These are phyloP conservation scores for Basipetospora chlamydospora DNA, from an alignment of 2,329 filamentous ascomycete species.

Conservation along the genomic window DNA sequence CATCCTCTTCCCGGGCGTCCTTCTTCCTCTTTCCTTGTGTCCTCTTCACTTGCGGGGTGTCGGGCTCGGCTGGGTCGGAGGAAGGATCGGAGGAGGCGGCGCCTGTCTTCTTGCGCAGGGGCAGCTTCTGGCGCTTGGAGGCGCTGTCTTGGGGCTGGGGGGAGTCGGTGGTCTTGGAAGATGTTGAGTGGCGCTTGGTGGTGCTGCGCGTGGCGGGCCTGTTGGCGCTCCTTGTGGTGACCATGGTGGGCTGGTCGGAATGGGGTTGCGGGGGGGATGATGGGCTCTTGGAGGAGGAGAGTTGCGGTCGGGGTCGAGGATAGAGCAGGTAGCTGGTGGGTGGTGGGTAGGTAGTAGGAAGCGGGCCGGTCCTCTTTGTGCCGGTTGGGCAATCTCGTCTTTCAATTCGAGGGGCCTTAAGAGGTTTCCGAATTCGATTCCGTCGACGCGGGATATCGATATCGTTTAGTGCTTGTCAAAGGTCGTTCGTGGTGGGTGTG, in stretches of 20 bases:
- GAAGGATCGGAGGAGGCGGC: background rate
- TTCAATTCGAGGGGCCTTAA: too few relatives aligned
- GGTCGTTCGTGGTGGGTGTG: too few relatives aligned
- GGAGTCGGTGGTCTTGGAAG: background rate
- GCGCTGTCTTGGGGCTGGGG: background rate
- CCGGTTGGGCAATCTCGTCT: too few relatives aligned
- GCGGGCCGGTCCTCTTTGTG: too few relatives aligned
- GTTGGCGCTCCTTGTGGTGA: slow-evolving; percentile 9
- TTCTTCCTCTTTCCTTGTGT: slow-evolving; percentile 4
- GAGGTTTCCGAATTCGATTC: too few relatives aligned
- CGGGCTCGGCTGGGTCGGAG: background rate
- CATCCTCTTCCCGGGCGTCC: background rate
- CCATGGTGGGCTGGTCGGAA: slow-evolving; percentile 8
- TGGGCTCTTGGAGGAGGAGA: too few relatives aligned
- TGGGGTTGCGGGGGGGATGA: too few relatives aligned
- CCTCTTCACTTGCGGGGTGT: background rate
- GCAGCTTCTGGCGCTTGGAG: slow-evolving; percentile 5
- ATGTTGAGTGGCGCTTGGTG: slow-evolving; percentile 8
- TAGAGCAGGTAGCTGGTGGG: too few relatives aligned
- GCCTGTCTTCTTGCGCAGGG: slow-evolving; percentile 4
- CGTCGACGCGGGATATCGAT: too few relatives aligned
- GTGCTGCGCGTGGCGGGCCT: slow-evolving; percentile 10
- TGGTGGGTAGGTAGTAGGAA: too few relatives aligned
- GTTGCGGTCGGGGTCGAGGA: too few relatives aligned
- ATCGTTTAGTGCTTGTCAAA: too few relatives aligned